A percentile compares a stretch with the other conserved stretches of the same genome.
Conservation (phyloP, 2,329 filamentous ascomycete genomes). For the Fusarium ambrosium region DNA sequence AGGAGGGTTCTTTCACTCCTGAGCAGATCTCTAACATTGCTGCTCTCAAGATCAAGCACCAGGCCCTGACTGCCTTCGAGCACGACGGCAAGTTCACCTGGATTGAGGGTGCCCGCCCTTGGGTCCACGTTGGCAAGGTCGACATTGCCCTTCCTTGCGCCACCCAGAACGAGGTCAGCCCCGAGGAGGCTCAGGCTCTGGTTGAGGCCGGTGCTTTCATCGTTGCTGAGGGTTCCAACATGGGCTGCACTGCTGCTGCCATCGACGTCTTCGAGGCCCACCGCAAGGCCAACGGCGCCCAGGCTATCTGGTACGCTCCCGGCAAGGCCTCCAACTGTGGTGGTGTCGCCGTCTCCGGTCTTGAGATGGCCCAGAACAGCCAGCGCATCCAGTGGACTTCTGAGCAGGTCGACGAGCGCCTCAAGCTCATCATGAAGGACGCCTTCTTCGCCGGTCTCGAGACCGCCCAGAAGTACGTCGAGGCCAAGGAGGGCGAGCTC, state of each 20-base stretch:
- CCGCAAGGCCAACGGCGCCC: conserved; percentile 75
- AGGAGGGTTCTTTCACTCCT: conserved; percentile 79
- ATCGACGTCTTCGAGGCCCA: conserved; percentile 92
- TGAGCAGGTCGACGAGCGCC: conserved; percentile 91
- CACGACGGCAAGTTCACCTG: conserved; percentile 82
- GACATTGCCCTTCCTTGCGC: conserved; percentile 94
- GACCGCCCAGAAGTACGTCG: conserved; percentile 91
- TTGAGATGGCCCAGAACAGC: conserved; percentile 99
- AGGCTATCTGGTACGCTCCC: conserved; percentile 93
- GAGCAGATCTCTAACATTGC: conserved; percentile 86
- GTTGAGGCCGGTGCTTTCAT: conserved; percentile 83
- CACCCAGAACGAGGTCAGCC: conserved; percentile 97
- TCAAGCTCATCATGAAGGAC: conserved; percentile 94
- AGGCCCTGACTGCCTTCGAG: conserved; percentile 82
- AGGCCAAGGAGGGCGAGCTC: conserved; percentile 82
- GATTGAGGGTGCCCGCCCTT: conserved; percentile 88
- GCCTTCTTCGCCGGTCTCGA: conserved; percentile 91
- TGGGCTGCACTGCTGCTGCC: conserved; percentile 97
- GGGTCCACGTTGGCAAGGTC: conserved; percentile 89
- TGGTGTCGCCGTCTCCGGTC: conserved; percentile 95
- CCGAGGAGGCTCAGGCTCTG: conserved; percentile 88
- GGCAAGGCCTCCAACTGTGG: conserved; percentile 98
- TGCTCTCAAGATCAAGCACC: conserved; percentile 86
- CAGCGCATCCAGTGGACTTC: conserved; percentile 85
- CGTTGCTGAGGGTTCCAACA: conserved; percentile 97